phyloP scores from a whole-genome alignment of 164 flowering plant genomes.

The Vitis cinerea region DNA sequence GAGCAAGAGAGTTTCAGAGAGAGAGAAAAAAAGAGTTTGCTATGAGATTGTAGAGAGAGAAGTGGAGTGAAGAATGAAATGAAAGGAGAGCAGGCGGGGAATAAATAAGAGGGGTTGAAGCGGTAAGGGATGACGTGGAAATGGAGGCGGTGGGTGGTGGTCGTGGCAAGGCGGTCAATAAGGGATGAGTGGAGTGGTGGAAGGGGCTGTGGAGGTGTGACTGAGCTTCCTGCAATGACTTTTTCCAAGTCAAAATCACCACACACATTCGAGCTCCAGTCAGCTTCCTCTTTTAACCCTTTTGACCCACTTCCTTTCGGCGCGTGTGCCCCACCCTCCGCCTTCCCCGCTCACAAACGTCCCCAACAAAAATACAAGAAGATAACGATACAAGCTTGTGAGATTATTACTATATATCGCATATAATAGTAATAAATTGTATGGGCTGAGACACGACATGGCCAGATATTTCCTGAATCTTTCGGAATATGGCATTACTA shows the following conservation, averaged over 20 bases:
- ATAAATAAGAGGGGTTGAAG: background rate
- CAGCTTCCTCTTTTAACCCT: background rate
- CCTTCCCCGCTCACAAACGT: no score
- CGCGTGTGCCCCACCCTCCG: background rate
- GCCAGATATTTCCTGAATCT: no score
- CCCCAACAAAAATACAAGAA: no score
- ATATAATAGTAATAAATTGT: background rate
- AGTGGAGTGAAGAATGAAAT: background rate
- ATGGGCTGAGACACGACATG: background rate
- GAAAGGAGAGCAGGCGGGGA: conserved; percentile 2
- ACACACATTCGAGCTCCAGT: background rate
- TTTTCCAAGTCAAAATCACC: conserved; percentile 20
- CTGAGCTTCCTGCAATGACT: conserved; percentile 3
- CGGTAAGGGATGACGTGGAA: background rate
- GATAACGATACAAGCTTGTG: no score
- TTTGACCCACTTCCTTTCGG: background rate
- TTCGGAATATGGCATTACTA: no score
- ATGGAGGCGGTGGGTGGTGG: conserved; percentile 5
- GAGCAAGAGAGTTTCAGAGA: no score
- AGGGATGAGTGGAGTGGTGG: background rate
- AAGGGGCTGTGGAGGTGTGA: conserved; percentile 4
- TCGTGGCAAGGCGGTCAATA: conserved; percentile 32
- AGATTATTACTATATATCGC: background rate
- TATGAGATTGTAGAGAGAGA: background rate
- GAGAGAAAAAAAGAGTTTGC: no score